Percentiles rank a stretch among this genome's conserved stretches.
These are phyloP conservation scores for Botryococcus braunii DNA, from an alignment of 163 green algal species.

Conservation along the genomic window DNA sequence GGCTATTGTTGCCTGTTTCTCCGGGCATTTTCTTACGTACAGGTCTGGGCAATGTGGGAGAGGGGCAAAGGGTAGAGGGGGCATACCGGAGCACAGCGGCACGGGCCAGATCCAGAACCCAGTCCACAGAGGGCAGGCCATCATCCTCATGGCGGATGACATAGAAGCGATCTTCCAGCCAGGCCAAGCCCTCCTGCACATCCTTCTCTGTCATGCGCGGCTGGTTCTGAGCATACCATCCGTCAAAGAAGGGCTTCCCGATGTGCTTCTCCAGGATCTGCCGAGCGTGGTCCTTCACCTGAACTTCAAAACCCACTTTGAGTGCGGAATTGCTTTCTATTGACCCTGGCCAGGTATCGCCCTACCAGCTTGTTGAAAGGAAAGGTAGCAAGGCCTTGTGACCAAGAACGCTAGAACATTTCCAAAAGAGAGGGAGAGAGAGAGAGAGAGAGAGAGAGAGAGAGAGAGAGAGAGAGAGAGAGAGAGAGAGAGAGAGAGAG, in stretches of 20 bases:
- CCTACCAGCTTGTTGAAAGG: too few species aligned
- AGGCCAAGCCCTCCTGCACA: slow-evolving; percentile 56
- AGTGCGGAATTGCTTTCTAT: too few species aligned
- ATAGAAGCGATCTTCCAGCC: slow-evolving; percentile 75
- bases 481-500: too few species aligned
- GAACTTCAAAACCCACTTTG: too few species aligned
- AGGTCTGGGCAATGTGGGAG: not conserved
- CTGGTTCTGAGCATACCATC: slow-evolving; percentile 27
- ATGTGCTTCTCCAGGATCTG: slow-evolving; percentile 87
- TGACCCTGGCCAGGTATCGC: too few species aligned
- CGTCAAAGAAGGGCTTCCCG: slow-evolving; percentile 73
- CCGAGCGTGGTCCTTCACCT: slow-evolving; percentile 68
- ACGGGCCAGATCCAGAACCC: slow-evolving; percentile 76
- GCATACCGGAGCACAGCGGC: slow-evolving; percentile 64
- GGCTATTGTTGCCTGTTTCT: too few species aligned
- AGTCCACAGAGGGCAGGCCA: slow-evolving; percentile 74
- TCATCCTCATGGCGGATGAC: slow-evolving; percentile 79
- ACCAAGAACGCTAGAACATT: too few species aligned
- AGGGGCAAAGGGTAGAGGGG: not conserved
- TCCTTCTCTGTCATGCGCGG: slow-evolving; percentile 54
- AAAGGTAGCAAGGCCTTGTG: too few species aligned
- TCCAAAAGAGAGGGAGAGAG: too few species aligned
- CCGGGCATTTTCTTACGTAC: too few species aligned
- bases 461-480: too few species aligned
- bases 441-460: too few species aligned